These are phyloP conservation scores for Starmerella vitae DNA, from an alignment of 805 yeast genomes.

Conservation along the genomic window DNA sequence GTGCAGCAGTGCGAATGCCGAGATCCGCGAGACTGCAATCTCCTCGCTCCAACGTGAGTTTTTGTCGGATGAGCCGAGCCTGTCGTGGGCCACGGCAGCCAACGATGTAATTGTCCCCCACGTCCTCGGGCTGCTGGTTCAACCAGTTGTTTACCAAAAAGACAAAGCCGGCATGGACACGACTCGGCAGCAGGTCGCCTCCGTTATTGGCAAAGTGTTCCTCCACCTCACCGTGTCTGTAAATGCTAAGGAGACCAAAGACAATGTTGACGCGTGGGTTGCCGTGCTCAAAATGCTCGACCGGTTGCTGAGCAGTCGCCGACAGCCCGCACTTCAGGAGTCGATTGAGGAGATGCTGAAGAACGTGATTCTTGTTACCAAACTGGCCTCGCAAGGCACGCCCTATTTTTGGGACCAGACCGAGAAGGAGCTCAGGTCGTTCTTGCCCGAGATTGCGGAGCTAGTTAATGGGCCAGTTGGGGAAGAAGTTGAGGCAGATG, in stretches of 20 bases:
- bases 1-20: conserved; percentile 5
- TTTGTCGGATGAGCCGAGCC: conserved; percentile 28
- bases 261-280: conserved; percentile 28
- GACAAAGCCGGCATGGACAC: conserved; percentile 50
- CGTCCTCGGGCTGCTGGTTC: conserved; percentile 48
- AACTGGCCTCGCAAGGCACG: conserved; percentile 25
- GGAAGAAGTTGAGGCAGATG: neutral
- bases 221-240: conserved; percentile 33
- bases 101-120: conserved; percentile 61
- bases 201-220: conserved; percentile 53
- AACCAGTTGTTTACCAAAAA: conserved; percentile 47
- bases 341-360: conserved; percentile 31
- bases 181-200: conserved; percentile 56
- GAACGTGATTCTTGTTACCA: conserved; percentile 31
- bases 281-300: conserved; percentile 29
- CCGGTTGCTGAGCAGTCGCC: conserved; percentile 29
- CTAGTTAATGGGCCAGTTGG: conserved; percentile 1
- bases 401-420: conserved; percentile 29
- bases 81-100: conserved; percentile 35
- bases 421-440: conserved; percentile 27
- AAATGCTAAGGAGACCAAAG: conserved; percentile 20
- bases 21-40: conserved; percentile 18
- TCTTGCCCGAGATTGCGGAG: conserved; percentile 28
- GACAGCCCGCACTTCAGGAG: conserved; percentile 29
- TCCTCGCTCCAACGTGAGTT: conserved; percentile 38